Evolutionary conservation across 306 rosid genomes (phyloP).

Genomic region (Castanea sativa): DNA sequence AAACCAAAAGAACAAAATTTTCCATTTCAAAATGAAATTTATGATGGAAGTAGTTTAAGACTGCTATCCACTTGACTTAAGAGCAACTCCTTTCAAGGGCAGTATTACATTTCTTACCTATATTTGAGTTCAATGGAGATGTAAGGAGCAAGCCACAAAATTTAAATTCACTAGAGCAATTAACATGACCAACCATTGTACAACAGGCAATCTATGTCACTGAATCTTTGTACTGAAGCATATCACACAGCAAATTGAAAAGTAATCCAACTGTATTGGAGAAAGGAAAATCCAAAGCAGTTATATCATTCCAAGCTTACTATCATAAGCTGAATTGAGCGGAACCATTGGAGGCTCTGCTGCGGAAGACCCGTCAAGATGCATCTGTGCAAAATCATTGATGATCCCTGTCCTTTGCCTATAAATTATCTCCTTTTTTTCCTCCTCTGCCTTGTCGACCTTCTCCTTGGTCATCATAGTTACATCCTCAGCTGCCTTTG

Average conservation of each 20-base stretch:
- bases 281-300: slow-evolving; percentile 6
- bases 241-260: slow-evolving; percentile 19
- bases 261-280: slow-evolving; percentile 16
- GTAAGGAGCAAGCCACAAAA: neutral
- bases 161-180: neutral
- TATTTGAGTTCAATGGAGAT: neutral
- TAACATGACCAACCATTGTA: neutral
- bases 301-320: slow-evolving; percentile 31
- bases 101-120: neutral
- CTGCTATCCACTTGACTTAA: neutral
- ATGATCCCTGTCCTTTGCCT: slow-evolving; percentile 37
- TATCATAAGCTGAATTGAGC: slow-evolving; percentile 45
- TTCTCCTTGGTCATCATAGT: slow-evolving; percentile 56
- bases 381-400: slow-evolving; percentile 39
- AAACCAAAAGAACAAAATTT: neutral
- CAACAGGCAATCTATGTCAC: neutral
- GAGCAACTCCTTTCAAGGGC: neutral
- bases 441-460: slow-evolving; percentile 62
- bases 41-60: neutral
- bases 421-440: slow-evolving; percentile 39
- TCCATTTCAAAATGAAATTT: neutral
- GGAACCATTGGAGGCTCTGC: slow-evolving; percentile 52
- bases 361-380: slow-evolving; percentile 45
- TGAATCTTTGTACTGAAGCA: neutral
- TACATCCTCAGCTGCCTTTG: slow-evolving; percentile 71